Evolutionary conservation across 208 protist species (phyloP), one percentile per base, ranked within the genome.

Genomic region (Wallacemonas rigidus): DNA sequence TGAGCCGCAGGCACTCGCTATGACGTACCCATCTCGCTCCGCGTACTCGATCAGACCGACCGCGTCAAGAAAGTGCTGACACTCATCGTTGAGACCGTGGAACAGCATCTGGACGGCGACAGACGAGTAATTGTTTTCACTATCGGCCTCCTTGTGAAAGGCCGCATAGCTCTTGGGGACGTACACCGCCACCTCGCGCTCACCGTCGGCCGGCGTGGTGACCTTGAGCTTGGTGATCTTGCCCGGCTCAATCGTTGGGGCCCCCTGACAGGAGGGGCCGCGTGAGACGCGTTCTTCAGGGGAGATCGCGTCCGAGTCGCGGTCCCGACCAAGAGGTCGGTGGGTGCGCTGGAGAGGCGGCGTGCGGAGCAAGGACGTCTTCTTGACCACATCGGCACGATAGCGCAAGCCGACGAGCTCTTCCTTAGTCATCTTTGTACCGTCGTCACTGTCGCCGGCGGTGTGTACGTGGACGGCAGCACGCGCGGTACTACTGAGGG

Each of bases 51-150:
- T 68, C 51, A 93, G 88, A 0, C 74, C 82, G 5, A 81, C 88
- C 26, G 47, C 67, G 7, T 86, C 69, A 7, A 93, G 17, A 75
- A 93, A 93, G 54, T 74, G 69, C 44, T 76, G 73, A 61, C 90
- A 93, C 62, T 86, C 67, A 73, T 90, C 87, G 50, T 81, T 81
- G 3, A 95, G 69, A 7, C 87, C 90, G 67, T 95, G 87, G 44
- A 93, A 87, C 11, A 90, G 80, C 12, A 95, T 36, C 60, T 86
- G 57, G 47, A 93, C 64, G 0, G 83, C 63, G 7, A 72, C 80
- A 11, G 71, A 74, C 3, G 54, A 68, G 65, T 77, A 77, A 55
- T 45, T 47, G 12, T 57, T 14, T 3, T 8, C 15, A 1, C 6
- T 40, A 2, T 8, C 73, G 38, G 7, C 64, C 14, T 62, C 54